Percentiles rank a stretch among this genome's conserved stretches.
phyloP scores from a whole-genome alignment of 2,329 filamentous ascomycete genomes.

The Xylaria sp. region DNA sequence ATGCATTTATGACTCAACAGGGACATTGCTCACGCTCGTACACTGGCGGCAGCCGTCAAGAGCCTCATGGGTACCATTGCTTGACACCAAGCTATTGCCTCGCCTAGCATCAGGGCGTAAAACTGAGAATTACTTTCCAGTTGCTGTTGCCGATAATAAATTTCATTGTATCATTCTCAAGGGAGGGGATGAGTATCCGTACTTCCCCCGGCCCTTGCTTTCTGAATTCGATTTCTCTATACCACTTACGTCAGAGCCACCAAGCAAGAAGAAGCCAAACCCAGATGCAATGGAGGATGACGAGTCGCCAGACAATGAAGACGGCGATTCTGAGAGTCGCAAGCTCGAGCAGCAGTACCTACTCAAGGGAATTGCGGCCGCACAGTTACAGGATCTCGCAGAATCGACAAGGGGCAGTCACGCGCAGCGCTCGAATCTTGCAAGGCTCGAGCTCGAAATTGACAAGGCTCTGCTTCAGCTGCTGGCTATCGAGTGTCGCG shows the following conservation, averaged over 20 bases:
- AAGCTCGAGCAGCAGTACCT: conserved; percentile 85
- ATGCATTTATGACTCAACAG: conserved; percentile 94
- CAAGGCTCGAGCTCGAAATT: conserved; percentile 80
- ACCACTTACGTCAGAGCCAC: conserved; percentile 72
- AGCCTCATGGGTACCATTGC: conserved; percentile 89
- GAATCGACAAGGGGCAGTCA: conserved; percentile 73
- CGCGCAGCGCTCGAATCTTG: conserved; percentile 73
- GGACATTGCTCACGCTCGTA: conserved; percentile 85
- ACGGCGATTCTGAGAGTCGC: conserved; percentile 61
- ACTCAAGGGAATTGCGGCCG: conserved; percentile 75
- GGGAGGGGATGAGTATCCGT: conserved; percentile 90
- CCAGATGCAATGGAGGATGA: conserved; percentile 52
- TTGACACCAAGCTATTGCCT: conserved; percentile 86
- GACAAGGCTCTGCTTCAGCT: conserved; percentile 93
- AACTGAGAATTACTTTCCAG: conserved; percentile 91
- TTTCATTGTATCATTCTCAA: conserved; percentile 99
- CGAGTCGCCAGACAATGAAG: conserved; percentile 47
- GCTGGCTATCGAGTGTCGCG: conserved; percentile 87
- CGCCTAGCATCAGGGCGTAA: conserved; percentile 87
- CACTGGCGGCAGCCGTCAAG: conserved; percentile 91
- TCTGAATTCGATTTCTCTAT: conserved; percentile 94
- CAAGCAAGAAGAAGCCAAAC: conserved; percentile 52
- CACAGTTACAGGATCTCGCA: conserved; percentile 80
- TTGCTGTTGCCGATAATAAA: conserved; percentile 88
- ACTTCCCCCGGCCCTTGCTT: conserved; percentile 88